Conservation (phyloP, 805 yeast species). For the Spathaspora sp. region DNA sequence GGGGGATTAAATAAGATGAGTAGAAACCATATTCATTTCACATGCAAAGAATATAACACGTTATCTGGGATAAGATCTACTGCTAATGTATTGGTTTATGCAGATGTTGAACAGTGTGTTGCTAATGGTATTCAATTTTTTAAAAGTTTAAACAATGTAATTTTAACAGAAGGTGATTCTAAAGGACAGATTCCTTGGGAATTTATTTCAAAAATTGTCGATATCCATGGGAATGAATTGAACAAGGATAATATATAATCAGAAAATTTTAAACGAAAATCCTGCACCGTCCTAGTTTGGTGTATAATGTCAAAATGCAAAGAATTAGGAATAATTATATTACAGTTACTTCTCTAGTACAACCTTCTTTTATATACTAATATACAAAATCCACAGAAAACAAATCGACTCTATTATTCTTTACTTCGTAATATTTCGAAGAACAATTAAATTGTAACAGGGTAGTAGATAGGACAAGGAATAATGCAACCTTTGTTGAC, state of each 20-base stretch:
- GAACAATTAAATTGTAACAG: neutral
- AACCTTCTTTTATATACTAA: too few relatives aligned
- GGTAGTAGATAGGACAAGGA: neutral
- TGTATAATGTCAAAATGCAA: too few relatives aligned
- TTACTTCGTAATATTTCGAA: neutral
- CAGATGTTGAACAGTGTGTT: constrained; percentile 52
- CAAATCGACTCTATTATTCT: neutral
- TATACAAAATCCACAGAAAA: too few relatives aligned
- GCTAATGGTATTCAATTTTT: constrained; percentile 46
- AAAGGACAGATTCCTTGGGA: constrained; percentile 47
- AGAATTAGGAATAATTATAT: too few relatives aligned
- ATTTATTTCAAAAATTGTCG: constrained; percentile 35
- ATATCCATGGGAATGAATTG: constrained; percentile 5
- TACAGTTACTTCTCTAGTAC: too few relatives aligned
- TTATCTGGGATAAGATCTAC: constrained; percentile 73
- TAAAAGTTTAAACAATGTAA: constrained; percentile 71
- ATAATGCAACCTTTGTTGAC: neutral
- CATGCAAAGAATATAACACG: constrained; percentile 46
- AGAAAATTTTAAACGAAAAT: neutral
- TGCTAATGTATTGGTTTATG: constrained; percentile 55
- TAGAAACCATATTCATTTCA: constrained; percentile 84
- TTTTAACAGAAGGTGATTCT: constrained; percentile 57
- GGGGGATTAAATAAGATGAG: constrained; percentile 67
- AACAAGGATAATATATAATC: constrained; percentile 1
- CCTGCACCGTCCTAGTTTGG: neutral